Evolutionary conservation across 805 yeast species (phyloP), one percentile per base, ranked within the genome.

Genomic region (Candida maesae): DNA sequence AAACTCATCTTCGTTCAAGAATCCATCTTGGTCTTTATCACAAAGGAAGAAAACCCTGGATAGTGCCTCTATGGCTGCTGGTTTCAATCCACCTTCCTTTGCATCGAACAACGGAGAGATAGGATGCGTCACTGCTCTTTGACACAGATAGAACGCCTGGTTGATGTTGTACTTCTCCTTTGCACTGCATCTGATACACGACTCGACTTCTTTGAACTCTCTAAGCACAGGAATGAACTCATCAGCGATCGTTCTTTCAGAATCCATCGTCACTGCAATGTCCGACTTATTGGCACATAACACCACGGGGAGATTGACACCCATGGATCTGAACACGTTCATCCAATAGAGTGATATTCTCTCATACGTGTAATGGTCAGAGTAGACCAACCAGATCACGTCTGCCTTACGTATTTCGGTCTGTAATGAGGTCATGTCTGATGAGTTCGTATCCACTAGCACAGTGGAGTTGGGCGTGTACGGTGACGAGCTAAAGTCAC

Each of bases 291-390:
- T 93, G 40, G 90, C 89, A 62, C 95, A 84, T 3, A 93, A 66
- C 1, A 93, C 87, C n/a, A 93, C 81, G 0, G 99, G 99, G 12
- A 91, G 62, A 56, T 93, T 93, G 42, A 91, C 88, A 3, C 99
- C 99, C 74, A 88, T 71, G 0, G 95, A 86, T 46, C 99, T 71
- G 54, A 93, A 83, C 70, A 83, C 76, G 38, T 95, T 93, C 75
- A 93, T 81, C 99, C 99, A 93, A 60, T 89, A 89, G 18, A 91
- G 67, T 3, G 96, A 80, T 5, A 93, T 78, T 35, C 98, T 71
- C 59, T 93, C 98, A 58, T 89, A 93, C 0, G 98, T 88, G 58
- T 89, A 93, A 55, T 89, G 95, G 56, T 90, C 98, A 3, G 93
- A 77, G 58, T 90, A 93, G 0, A 93, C 88, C n/a, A 93, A 72